Evolutionary conservation across 2,329 filamentous ascomycete genomes (phyloP).

Genomic region (Scytalidium lignicola): DNA sequence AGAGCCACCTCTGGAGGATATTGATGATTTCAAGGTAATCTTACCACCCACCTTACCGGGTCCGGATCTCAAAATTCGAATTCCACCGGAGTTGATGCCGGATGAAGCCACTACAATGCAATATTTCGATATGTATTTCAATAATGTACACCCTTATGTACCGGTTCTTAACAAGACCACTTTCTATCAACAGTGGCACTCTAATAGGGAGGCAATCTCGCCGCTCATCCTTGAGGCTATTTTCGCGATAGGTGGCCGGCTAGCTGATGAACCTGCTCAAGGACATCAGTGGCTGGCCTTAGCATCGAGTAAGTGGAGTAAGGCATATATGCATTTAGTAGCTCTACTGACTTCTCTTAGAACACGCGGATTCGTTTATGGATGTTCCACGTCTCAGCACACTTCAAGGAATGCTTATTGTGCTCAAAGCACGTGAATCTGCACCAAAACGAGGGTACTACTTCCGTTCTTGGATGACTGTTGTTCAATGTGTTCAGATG

Average conservation of each 20-base stretch:
- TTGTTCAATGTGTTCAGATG: conserved; percentile 90
- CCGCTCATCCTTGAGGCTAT: conserved; percentile 85
- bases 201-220: conserved; percentile 76
- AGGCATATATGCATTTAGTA: not conserved
- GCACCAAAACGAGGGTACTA: conserved; percentile 91
- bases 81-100: conserved; percentile 91
- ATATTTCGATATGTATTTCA: conserved; percentile 89
- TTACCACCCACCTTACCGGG: conserved; percentile 64
- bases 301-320: conserved; percentile 62
- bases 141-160: conserved; percentile 85
- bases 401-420: conserved; percentile 79
- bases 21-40: conserved; percentile 66
- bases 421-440: conserved; percentile 89
- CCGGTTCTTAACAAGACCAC: conserved; percentile 78
- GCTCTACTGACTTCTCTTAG: conserved; percentile 36
- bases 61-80: conserved; percentile 73
- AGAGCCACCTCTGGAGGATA: conserved; percentile 61
- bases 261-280: conserved; percentile 77
- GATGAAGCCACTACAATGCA: conserved; percentile 73
- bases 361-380: conserved; percentile 89
- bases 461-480: conserved; percentile 94
- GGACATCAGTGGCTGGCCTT: conserved; percentile 91
- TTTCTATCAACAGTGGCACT: conserved; percentile 88
- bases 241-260: conserved; percentile 80
- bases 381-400: conserved; percentile 87